phyloP scores from a whole-genome alignment of 2,329 filamentous ascomycete genomes.

The Myriosclerotinia duriaeana region DNA sequence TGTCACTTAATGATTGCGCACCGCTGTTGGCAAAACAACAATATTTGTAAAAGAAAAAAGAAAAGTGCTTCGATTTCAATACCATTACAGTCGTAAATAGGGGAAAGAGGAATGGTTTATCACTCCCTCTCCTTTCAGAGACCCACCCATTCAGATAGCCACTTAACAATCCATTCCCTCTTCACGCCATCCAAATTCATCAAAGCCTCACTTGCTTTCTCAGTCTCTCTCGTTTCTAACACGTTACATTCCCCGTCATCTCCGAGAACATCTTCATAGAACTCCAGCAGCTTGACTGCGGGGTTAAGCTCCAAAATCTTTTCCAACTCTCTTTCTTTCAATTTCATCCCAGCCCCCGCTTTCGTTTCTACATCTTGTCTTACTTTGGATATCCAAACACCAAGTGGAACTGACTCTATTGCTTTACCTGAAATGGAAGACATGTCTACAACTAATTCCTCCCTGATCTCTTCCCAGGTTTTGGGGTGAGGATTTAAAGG shows the following conservation, averaged over 20 bases:
- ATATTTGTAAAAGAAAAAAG: no score
- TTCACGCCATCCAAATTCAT: neutral
- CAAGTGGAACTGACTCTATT: neutral
- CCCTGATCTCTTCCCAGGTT: conserved; percentile 1
- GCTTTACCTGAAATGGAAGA: neutral
- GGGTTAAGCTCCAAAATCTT: neutral
- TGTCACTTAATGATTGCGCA: no score
- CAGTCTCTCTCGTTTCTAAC: neutral
- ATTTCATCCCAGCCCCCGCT: neutral
- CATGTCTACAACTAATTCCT: neutral
- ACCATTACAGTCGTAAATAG: no score
- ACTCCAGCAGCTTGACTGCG: neutral
- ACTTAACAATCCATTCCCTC: neutral
- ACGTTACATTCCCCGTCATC: neutral
- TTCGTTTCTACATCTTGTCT: neutral
- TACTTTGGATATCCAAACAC: neutral
- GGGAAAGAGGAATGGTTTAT: no score
- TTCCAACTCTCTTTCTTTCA: conserved; percentile 1
- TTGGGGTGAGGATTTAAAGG: neutral
- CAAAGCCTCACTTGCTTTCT: neutral
- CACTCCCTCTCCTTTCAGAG: no score
- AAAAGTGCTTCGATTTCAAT: no score
- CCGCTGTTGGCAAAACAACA: no score
- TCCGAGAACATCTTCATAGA: conserved; percentile 10
- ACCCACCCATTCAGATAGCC: neutral